A percentile compares a stretch with the other conserved stretches of the same genome.
phyloP scores from a whole-genome alignment of 139 green algal genomes.

The Chlorella sorokiniana region DNA sequence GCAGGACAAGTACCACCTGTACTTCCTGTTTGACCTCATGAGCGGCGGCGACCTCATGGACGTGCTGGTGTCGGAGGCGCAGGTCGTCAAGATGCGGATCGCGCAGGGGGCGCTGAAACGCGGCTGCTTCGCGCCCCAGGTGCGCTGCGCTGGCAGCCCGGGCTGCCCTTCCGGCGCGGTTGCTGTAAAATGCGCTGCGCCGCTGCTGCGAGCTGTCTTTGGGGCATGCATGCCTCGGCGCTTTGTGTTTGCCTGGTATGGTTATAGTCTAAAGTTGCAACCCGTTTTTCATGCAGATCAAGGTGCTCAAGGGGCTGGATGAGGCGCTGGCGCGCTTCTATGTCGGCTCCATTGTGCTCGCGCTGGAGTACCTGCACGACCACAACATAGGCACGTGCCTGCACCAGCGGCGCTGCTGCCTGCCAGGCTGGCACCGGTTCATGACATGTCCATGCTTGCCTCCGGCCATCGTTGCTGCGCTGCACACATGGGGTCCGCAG shows the following conservation, averaged over 20 bases:
- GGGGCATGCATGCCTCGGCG: no score
- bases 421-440: no score
- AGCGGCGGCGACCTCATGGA: constrained; percentile 96
- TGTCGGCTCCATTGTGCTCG: constrained; percentile 85
- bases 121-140: constrained; percentile 60
- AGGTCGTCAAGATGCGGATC: constrained; percentile 74
- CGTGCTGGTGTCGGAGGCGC: constrained; percentile 87
- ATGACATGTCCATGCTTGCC: no score
- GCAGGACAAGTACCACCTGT: constrained; percentile 90
- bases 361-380: constrained; percentile 95
- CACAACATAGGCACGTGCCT: constrained; percentile 76
- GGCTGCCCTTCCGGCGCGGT: no score
- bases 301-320: constrained; percentile 83
- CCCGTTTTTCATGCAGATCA: constrained; percentile 15
- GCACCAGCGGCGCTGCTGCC: no score
- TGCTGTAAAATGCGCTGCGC: no score
- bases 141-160: no score
- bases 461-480: no score
- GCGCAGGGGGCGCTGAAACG: constrained; percentile 47
- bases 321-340: constrained; percentile 92
- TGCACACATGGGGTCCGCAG: neutral
- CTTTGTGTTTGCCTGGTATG: no score
- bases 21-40: constrained; percentile 97
- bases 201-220: no score
- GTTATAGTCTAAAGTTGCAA: no score